Conservation (phyloP, 2,329 filamentous ascomycete genomes). For the Grosmannia clavigera region DNA sequence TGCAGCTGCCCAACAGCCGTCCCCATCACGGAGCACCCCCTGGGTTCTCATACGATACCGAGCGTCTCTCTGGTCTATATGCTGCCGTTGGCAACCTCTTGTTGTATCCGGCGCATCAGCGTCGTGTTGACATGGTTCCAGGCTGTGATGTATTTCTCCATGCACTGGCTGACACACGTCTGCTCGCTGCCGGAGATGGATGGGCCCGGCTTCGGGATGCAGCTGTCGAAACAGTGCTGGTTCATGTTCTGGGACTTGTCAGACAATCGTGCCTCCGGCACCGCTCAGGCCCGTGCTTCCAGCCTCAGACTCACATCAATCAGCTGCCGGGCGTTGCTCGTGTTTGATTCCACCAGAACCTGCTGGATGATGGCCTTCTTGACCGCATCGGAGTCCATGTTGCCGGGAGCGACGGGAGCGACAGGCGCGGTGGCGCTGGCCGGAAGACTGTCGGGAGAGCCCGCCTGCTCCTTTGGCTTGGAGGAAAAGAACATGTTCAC, state of each 20-base stretch:
- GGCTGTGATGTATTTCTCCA: conserved; percentile 73
- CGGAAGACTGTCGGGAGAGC: conserved; percentile 4
- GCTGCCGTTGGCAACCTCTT: conserved; percentile 31
- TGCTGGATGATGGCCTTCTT: conserved; percentile 54
- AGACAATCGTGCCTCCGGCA: background rate
- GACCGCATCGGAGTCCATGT: conserved; percentile 45
- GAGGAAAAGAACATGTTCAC: conserved; percentile 10
- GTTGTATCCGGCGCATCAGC: conserved; percentile 53
- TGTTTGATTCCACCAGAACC: conserved; percentile 49
- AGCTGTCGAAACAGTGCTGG: conserved; percentile 69
- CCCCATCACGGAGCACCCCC: background rate
- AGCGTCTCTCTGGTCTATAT: background rate
- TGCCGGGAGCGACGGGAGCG: conserved; percentile 9
- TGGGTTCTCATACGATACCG: background rate
- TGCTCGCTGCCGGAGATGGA: conserved; percentile 56
- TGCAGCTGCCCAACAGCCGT: background rate
- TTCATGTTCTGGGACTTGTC: conserved; percentile 53
- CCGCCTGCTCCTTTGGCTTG: conserved; percentile 7
- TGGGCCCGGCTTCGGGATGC: conserved; percentile 56
- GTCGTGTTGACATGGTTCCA: conserved; percentile 65
- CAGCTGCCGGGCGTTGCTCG: conserved; percentile 56
- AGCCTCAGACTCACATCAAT: conserved; percentile 45
- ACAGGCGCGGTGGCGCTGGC: background rate
- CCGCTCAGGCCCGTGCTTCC: background rate
- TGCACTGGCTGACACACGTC: conserved; percentile 61